phyloP scores from a whole-genome alignment of 2,329 filamentous ascomycete species.

The Blumeria hordei region DNA sequence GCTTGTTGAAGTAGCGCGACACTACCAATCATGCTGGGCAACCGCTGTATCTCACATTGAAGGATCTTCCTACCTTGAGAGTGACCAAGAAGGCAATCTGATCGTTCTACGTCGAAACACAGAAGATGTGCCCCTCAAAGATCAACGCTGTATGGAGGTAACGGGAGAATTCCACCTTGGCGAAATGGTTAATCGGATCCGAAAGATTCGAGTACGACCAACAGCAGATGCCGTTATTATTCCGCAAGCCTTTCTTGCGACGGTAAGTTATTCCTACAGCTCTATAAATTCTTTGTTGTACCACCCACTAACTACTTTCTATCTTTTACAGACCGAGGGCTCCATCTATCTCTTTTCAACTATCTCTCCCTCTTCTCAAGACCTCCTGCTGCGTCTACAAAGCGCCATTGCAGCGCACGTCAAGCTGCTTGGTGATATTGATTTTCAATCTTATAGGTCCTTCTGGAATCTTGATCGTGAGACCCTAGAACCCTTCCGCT shows the following conservation, averaged over 20 bases:
- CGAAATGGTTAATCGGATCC: slow-evolving; percentile 81
- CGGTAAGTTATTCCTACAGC: slow-evolving; percentile 29
- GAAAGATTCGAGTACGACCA: slow-evolving; percentile 43
- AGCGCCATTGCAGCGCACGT: slow-evolving; percentile 40
- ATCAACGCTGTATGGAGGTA: slow-evolving; percentile 43
- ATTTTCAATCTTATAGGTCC: slow-evolving; percentile 59
- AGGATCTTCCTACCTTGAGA: slow-evolving; percentile 52
- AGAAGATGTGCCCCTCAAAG: slow-evolving; percentile 49
- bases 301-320: neutral
- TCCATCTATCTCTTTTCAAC: slow-evolving; percentile 74
- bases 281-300: neutral
- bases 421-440: slow-evolving; percentile 43
- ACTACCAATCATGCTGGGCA: slow-evolving; percentile 61
- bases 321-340: slow-evolving; percentile 50
- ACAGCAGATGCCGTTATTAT: slow-evolving; percentile 41
- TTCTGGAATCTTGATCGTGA: slow-evolving; percentile 51
- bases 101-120: slow-evolving; percentile 53
- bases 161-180: slow-evolving; percentile 67
- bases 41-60: slow-evolving; percentile 55
- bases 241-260: slow-evolving; percentile 70
- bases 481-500: slow-evolving; percentile 55
- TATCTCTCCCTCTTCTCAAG: slow-evolving; percentile 46
- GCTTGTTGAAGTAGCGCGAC: slow-evolving; percentile 51
- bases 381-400: slow-evolving; percentile 67
- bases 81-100: slow-evolving; percentile 73